Base-by-base conservation (phyloP, 2,329 filamentous ascomycete species). In the Penicillium sp. region DNA sequence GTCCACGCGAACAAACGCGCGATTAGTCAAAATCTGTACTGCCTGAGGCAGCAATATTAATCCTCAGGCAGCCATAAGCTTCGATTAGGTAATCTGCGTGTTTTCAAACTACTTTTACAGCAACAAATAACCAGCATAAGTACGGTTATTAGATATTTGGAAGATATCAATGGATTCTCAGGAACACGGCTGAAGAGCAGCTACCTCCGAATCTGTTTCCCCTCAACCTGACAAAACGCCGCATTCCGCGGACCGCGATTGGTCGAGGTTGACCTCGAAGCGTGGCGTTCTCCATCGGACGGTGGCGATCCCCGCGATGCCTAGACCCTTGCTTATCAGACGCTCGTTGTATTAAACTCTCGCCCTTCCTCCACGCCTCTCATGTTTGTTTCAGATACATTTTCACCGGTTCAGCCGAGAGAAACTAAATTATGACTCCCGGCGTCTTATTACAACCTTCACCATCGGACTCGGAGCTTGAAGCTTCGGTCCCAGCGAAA, bases 391-490 rank as follows among this genome's bases (percentile, higher is more conserved):
- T 64, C 50, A 56, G 48, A 48, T 62, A 54, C 62, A 45, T 26
- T 26, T 50, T 30, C 29, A 50, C 60, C 53, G 47, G 58, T 58
- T 50, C 54, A 49, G 29, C 50, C 41, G 46, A 49, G 57, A 54
- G 15, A 17, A 52, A 56, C 63, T 55, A 7, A 53, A 66, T 54
- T 56, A 89, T 89, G 87, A 85, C 86, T 58, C 86, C 87, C 44
- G 85, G 85, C 52, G 77, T 86, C 55, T 74, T 86, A 55, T 80
- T 17, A 79, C 49, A 60, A 44, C 17, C 82, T 19, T 71, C 76
- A 15, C 71, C 72, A 56, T 74, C 77, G 29, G 82, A 83, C 15
- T 83, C 82, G 45, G 75, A 80, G 3, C 69, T 74, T 23, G 75
- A 81, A 41, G 79, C 81, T 61, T 75, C 78, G 54, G 73, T 75